These are phyloP conservation scores for Phytophthora tubulina DNA, from an alignment of 352 stramenopile genomes.

Conservation along the genomic window DNA sequence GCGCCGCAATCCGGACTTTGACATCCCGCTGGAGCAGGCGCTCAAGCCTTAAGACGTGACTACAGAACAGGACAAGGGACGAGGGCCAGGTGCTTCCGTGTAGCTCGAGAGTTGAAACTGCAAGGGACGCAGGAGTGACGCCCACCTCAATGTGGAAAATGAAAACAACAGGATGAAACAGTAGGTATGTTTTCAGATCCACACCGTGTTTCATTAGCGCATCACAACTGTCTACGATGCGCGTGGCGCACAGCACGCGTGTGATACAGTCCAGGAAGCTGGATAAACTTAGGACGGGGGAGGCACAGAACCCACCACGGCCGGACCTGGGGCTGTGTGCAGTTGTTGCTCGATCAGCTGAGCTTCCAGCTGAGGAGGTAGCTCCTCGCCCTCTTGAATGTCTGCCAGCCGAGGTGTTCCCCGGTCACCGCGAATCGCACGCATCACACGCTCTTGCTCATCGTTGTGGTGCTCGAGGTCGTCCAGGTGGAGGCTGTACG, in stretches of 20 bases:
- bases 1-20: constrained; percentile 87
- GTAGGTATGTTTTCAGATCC: constrained; percentile 33
- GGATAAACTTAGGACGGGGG: constrained; percentile 21
- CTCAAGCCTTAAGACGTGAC: constrained; percentile 54
- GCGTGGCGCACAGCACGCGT: neutral
- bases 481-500: constrained; percentile 89
- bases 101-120: constrained; percentile 10
- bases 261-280: neutral
- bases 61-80: constrained; percentile 11
- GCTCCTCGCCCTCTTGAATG: constrained; percentile 43
- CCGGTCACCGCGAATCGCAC: constrained; percentile 76
- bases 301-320: constrained; percentile 33
- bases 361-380: constrained; percentile 46
- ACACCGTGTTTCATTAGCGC: constrained; percentile 30
- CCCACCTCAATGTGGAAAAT: constrained; percentile 34
- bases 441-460: constrained; percentile 85
- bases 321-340: constrained; percentile 31
- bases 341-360: constrained; percentile 49
- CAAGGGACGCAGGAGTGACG: constrained; percentile 11
- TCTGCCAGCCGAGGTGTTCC: constrained; percentile 40
- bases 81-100: neutral
- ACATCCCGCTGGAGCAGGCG: constrained; percentile 78
- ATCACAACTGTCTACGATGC: constrained; percentile 32
- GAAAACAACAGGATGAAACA: constrained; percentile 43
- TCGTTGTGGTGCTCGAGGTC: constrained; percentile 86